Conservation (phyloP, 371 early-diverging fungal species). For the Agmasoma carcini region DNA sequence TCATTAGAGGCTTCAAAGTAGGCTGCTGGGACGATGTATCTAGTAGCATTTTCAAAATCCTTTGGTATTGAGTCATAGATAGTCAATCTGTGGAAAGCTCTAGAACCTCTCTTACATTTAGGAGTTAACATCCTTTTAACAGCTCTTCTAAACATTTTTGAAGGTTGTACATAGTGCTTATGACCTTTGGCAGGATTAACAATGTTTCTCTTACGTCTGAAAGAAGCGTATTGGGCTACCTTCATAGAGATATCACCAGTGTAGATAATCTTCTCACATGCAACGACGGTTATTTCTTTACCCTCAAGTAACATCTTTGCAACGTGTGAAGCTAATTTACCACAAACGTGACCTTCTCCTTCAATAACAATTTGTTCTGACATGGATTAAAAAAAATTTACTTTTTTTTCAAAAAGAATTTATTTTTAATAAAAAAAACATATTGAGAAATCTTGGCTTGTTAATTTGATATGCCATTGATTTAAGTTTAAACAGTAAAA, state of each 20-base stretch:
- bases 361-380: conserved; percentile 71
- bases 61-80: conserved; percentile 95
- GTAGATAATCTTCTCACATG: conserved; percentile 88
- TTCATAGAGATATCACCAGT: conserved; percentile 92
- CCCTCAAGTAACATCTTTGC: conserved; percentile 94
- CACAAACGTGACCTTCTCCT: conserved; percentile 93
- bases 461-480: too few species aligned
- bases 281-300: conserved; percentile 84
- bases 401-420: too few species aligned
- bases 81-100: conserved; percentile 84
- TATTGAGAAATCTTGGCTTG: too few species aligned
- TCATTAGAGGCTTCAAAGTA: conserved; percentile 80
- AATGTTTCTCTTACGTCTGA: conserved; percentile 89
- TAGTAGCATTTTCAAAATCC: conserved; percentile 82
- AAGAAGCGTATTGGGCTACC: conserved; percentile 71
- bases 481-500: too few species aligned
- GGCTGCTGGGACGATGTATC: conserved; percentile 83
- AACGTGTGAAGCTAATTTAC: conserved; percentile 89
- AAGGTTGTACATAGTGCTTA: conserved; percentile 92
- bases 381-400: conserved; percentile 46
- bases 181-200: conserved; percentile 92
- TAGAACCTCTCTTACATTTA: conserved; percentile 88
- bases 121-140: conserved; percentile 92
- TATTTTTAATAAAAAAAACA: too few species aligned
- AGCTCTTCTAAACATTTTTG: conserved; percentile 82